Percentiles rank a stretch among this genome's conserved stretches.
phyloP scores from a whole-genome alignment of 164 flowering plant species.

The Houttuynia cordata region DNA sequence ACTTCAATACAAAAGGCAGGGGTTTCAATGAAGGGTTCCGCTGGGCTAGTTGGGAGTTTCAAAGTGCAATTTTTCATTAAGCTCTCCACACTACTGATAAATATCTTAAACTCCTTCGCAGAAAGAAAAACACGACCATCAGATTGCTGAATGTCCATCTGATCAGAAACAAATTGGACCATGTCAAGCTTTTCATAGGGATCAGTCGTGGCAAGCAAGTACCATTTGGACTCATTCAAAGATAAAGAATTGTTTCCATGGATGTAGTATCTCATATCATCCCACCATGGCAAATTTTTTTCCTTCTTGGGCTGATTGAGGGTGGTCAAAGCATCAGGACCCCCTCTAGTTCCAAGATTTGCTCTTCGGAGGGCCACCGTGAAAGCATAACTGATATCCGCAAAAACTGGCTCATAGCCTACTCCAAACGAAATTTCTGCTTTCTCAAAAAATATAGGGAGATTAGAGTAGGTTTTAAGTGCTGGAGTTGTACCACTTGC shows the following conservation, averaged over 20 bases:
- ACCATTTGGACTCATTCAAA: slow-evolving; percentile 57
- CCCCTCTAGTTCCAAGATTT: slow-evolving; percentile 52
- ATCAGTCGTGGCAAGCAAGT: slow-evolving; percentile 75
- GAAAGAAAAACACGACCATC: slow-evolving; percentile 73
- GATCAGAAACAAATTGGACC: slow-evolving; percentile 55
- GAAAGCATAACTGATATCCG: slow-evolving; percentile 93
- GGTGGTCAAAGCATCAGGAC: slow-evolving; percentile 10
- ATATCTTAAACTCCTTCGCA: slow-evolving; percentile 62
- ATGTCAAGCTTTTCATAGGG: slow-evolving; percentile 87
- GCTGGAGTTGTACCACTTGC: slow-evolving; percentile 97
- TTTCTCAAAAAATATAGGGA: slow-evolving; percentile 70
- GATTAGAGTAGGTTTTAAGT: slow-evolving; percentile 70
- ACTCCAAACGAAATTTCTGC: slow-evolving; percentile 81
- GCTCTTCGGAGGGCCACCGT: slow-evolving; percentile 98
- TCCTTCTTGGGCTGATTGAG: slow-evolving; percentile 71
- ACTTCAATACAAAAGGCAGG: slow-evolving; percentile 76
- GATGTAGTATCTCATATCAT: slow-evolving; percentile 80
- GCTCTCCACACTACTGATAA: slow-evolving; percentile 79
- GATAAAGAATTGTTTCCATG: slow-evolving; percentile 63
- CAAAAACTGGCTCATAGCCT: slow-evolving; percentile 85
- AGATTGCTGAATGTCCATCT: slow-evolving; percentile 77
- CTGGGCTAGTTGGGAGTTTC: slow-evolving; percentile 38
- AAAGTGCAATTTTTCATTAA: slow-evolving; percentile 41
- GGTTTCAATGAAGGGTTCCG: slow-evolving; percentile 57
- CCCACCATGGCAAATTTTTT: slow-evolving; percentile 98